Evolutionary conservation across 306 rosid genomes (phyloP).

Genomic region (Parietaria judaica): DNA sequence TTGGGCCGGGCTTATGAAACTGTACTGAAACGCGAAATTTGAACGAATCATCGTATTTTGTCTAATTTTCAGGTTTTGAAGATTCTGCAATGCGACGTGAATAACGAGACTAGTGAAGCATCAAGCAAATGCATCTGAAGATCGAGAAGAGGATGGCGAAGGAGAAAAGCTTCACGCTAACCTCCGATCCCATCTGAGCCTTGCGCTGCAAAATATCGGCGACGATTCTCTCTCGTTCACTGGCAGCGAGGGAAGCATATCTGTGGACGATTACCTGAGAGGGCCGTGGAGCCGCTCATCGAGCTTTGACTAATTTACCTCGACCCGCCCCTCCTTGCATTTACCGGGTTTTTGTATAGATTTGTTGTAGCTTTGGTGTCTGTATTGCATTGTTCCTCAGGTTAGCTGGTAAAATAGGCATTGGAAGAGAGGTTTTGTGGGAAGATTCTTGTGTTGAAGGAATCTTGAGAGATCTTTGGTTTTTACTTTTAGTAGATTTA

Average conservation of each 20-base stretch:
- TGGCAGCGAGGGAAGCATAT: slow-evolving; percentile 60
- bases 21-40: too few relatives aligned
- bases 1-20: too few relatives aligned
- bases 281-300: slow-evolving; percentile 40
- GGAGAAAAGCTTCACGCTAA: slow-evolving; percentile 44
- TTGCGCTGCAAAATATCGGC: slow-evolving; percentile 66
- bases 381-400: neutral
- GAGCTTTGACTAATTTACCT: slow-evolving; percentile 28
- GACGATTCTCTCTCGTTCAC: slow-evolving; percentile 55
- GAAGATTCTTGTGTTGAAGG: slow-evolving; percentile 14
- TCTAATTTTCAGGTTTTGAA: slow-evolving; percentile 49
- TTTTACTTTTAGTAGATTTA: neutral
- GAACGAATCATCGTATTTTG: neutral
- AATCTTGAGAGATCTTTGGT: neutral
- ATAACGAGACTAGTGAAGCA: slow-evolving; percentile 64
- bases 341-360: neutral
- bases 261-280: slow-evolving; percentile 72
- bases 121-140: slow-evolving; percentile 43
- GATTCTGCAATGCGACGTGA: slow-evolving; percentile 75
- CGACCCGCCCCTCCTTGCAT: neutral
- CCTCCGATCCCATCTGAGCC: slow-evolving; percentile 77
- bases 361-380: neutral
- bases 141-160: slow-evolving; percentile 35
- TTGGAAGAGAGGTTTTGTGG: slow-evolving; percentile 28
- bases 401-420: slow-evolving; percentile 10